phyloP scores from a whole-genome alignment of 176 grass and related monocot genomes.

The Secale cereale region DNA sequence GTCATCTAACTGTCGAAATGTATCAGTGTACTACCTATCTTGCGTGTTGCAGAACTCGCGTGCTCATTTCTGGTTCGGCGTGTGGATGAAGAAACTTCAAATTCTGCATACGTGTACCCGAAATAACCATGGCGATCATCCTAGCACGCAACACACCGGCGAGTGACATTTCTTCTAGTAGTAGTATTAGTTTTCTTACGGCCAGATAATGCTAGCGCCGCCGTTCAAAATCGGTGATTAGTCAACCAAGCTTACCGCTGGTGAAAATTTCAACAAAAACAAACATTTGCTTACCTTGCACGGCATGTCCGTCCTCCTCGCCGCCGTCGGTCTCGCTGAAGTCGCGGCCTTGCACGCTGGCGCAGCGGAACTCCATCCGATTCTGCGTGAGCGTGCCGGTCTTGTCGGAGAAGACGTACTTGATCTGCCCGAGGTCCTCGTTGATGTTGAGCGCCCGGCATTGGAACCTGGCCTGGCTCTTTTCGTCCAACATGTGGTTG shows the following conservation, averaged over 20 bases:
- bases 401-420: slow-evolving; percentile 98
- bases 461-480: slow-evolving; percentile 64
- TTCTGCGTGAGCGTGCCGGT: slow-evolving; percentile 92
- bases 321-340: slow-evolving; percentile 36
- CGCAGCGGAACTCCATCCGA: slow-evolving; percentile 86
- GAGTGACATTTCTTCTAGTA: background rate
- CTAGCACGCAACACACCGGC: background rate
- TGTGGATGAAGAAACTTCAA: background rate
- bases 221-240: background rate
- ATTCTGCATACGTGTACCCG: background rate
- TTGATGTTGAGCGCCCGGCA: slow-evolving; percentile 98
- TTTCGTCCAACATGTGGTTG: slow-evolving; percentile 54
- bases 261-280: background rate
- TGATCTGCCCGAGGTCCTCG: slow-evolving; percentile 97
- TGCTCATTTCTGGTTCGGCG: background rate
- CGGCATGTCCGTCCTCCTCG: slow-evolving; percentile 11
- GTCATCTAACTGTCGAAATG: background rate
- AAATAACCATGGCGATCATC: background rate
- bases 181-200: background rate
- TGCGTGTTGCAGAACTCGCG: background rate
- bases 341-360: slow-evolving; percentile 67
- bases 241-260: background rate
- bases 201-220: background rate
- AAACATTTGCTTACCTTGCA: slow-evolving; percentile 32
- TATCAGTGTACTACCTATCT: background rate